Percentiles rank a stretch among this genome's conserved stretches.
Conservation (phyloP, 306 rosid species). For the Sindora glabra region DNA sequence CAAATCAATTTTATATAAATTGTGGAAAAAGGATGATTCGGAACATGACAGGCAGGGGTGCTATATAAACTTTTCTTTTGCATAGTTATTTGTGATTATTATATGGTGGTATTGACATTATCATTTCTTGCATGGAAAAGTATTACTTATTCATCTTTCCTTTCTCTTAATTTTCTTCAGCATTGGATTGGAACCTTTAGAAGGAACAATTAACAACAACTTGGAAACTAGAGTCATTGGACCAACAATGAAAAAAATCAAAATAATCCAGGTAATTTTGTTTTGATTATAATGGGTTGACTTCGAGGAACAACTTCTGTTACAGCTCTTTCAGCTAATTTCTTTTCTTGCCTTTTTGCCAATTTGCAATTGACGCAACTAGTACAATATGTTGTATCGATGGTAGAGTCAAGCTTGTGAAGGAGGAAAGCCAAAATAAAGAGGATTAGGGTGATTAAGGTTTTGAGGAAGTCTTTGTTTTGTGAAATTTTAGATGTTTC, state of each 20-base stretch:
- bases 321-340: background rate
- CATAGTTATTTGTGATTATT: too few relatives aligned
- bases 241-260: conserved; percentile 98
- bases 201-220: conserved; percentile 76
- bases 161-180: conserved; percentile 25
- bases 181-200: conserved; percentile 81
- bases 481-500: background rate
- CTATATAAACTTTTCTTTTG: background rate
- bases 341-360: background rate
- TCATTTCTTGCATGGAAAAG: background rate
- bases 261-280: conserved; percentile 73
- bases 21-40: background rate
- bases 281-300: background rate
- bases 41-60: background rate
- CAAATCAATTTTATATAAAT: too few relatives aligned
- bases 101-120: background rate
- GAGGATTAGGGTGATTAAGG: conserved; percentile 23
- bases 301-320: background rate
- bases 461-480: too few relatives aligned
- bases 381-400: conserved; percentile 94
- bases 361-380: conserved; percentile 98
- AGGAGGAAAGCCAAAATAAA: conserved; percentile 75
- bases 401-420: conserved; percentile 91
- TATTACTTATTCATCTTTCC: background rate
- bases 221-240: conserved; percentile 98